Base-by-base conservation (phyloP, 2,329 filamentous ascomycete species). In the Ascocoryne sarcoides region DNA sequence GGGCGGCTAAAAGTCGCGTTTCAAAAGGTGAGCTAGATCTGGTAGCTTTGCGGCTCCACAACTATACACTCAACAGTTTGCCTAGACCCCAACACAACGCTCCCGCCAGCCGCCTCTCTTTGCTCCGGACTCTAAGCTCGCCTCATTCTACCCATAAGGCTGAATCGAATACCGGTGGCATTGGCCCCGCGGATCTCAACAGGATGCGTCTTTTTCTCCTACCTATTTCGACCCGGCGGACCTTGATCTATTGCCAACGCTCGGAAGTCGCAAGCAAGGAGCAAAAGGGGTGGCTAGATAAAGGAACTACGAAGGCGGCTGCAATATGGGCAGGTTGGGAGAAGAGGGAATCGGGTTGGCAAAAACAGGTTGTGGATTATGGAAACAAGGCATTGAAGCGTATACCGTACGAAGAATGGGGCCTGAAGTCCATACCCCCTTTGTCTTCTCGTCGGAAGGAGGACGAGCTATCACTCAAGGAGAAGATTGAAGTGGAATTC, bases 321-420 rank as follows among this genome's bases (percentile, higher is more conserved):
- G 71, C 76, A 53, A 79, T 82, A 32, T 96, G 90, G 90, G 74
- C 84, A 3, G 67, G 70, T 43, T 96, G 90, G 89, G 92, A 96
- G 64, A 79, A 82, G 60, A 82, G 82, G 51, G 79, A 89, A 14
- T 71, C 70, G 32, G 84, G 85, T 39, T 96, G 92, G 92, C 87
- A 95, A 69, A 87, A 83, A 59, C 78, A 78, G 53, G 72, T 95
- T 15, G 90, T 92, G 38, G 71, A 75, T 44, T 93, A 90, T 62
- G 92, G 92, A 41, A 95, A 98, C 65, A 69, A 78, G 36, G 78
- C 86, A 12, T 76, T 98, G 46, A 80, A 85, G 54, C 78, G 86
- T 47, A 94, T 98, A 55, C 85, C 92, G 2, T 95, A 85, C 61
- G 85, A 96, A 65, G 92, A 98, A 80, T 98, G 92, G 92, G 88